phyloP scores from a whole-genome alignment of 2,329 filamentous ascomycete species.

The Epichloe uncinata region DNA sequence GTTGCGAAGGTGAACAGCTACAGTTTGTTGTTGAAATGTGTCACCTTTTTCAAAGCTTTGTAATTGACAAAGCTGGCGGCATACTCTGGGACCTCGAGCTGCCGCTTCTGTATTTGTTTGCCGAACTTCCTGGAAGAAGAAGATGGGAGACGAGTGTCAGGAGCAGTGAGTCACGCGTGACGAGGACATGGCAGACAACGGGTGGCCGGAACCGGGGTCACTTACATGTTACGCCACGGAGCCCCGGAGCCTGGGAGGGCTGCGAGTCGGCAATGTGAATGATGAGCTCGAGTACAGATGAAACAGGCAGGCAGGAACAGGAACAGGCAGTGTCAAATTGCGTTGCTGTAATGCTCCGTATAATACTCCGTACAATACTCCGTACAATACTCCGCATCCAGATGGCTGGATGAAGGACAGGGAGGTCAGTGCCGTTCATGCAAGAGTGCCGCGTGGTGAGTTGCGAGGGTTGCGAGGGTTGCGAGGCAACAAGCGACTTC shows the following conservation, averaged over 20 bases:
- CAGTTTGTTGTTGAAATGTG: background rate
- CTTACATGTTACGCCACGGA: slow-evolving; percentile 23
- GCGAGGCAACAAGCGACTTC: background rate
- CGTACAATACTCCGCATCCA: background rate
- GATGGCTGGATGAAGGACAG: background rate
- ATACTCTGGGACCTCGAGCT: slow-evolving; percentile 98
- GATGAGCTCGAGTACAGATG: background rate
- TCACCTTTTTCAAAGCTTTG: slow-evolving; percentile 95
- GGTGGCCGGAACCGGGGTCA: slow-evolving; percentile 1
- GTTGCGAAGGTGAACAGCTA: background rate
- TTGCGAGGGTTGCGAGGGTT: too few relatives aligned
- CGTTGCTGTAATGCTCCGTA: too few relatives aligned
- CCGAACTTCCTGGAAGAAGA: slow-evolving; percentile 80
- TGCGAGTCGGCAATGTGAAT: background rate
- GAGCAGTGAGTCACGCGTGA: background rate
- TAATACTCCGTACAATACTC: too few relatives aligned
- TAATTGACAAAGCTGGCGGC: slow-evolving; percentile 98
- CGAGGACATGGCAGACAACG: background rate
- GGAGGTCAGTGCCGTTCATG: slow-evolving; percentile 10
- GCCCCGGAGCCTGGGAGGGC: slow-evolving; percentile 7
- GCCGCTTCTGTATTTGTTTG: slow-evolving; percentile 97
- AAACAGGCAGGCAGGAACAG: slow-evolving; percentile 2
- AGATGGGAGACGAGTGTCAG: slow-evolving; percentile 4
- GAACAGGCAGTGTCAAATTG: background rate
- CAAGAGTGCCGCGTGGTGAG: slow-evolving; percentile 12